Evolutionary conservation across 1,139 yeast genomes (phyloP).

Genomic region (Debaryomycetaceae sp.): DNA sequence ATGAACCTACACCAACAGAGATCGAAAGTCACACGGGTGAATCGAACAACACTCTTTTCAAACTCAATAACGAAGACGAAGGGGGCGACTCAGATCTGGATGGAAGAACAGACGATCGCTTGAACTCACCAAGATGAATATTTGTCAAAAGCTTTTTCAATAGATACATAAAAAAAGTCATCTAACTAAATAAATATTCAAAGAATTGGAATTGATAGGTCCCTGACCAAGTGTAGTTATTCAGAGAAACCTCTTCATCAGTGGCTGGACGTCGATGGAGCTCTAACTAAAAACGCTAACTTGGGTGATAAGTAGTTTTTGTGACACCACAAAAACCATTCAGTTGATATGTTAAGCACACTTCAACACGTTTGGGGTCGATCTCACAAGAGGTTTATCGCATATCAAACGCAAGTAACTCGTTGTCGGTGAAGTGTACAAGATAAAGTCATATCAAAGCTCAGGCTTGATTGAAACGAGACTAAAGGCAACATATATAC

Average conservation of each 20-base stretch:
- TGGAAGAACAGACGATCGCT: constrained; percentile 29
- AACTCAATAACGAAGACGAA: constrained; percentile 24
- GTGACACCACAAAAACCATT: neutral
- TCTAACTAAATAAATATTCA: neutral
- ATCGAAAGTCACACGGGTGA: constrained; percentile 3
- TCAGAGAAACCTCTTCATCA: no score
- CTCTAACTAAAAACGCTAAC: no score
- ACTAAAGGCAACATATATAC: no score
- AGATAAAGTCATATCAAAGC: no score
- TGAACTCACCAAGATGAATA: constrained; percentile 8
- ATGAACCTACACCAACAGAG: constrained; percentile 12
- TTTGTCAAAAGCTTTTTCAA: constrained; percentile 4
- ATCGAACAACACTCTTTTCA: constrained; percentile 26
- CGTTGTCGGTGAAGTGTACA: no score
- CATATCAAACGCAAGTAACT: no score
- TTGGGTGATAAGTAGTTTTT: neutral
- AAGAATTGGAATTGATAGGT: no score
- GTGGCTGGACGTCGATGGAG: no score
- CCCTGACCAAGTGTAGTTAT: no score
- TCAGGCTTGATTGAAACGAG: no score
- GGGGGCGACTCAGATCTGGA: constrained; percentile 26
- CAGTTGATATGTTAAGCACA: neutral
- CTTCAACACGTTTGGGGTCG: neutral
- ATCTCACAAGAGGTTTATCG: no score
- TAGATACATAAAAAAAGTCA: neutral